Base-by-base conservation (phyloP, 305 asterid species). In the Rubia balearica region DNA sequence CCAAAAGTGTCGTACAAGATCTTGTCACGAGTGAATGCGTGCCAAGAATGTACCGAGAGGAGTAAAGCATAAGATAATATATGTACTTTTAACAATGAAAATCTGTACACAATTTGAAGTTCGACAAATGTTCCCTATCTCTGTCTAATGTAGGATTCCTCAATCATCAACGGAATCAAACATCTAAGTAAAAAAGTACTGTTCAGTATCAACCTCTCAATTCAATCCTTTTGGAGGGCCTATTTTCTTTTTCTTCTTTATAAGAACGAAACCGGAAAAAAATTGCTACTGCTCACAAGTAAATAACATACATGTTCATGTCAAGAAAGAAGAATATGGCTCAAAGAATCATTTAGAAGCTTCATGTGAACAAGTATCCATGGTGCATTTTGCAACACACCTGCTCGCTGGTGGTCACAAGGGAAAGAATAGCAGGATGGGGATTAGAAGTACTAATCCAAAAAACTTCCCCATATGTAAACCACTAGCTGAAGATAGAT, bases 401-500 rank as follows among this genome's bases (percentile, higher is more conserved):
- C 55, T 46, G 8, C 19, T 71, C 62, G 68, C 49, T 40, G 14
- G 8, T 51, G 67, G 69, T 53, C 61, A 70, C 62, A 51, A 33
- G 61, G 71, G n/a, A 61, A 53, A 51, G 13, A 69, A 24, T 10
- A 70, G 53, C 14, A 61, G 57, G n/a, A 71, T 45, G 53, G 62
- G 51, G 7, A 67, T 62, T 33, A 67, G 69, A 71, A 74, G 65
- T 7, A 79, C 46, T 71, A 73, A 70, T 7, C 57, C 75, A 10
- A 80, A 71, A 13, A 55, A 42, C 42, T 53, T 71, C 53, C 73
- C 68, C 8, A 36, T 41, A 38, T 65, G 51, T 66, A 53, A 63
- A 3, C 60, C 11, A 61, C 65, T 9, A 56, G 81, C 78, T 19
- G 82, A 77, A 27, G 85, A 78, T 61, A 83, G 33, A 51, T 65